Evolutionary conservation across 140 eudicot species (phyloP), one percentile per base, ranked within the genome.

Genomic region (Flaveria floridana): DNA sequence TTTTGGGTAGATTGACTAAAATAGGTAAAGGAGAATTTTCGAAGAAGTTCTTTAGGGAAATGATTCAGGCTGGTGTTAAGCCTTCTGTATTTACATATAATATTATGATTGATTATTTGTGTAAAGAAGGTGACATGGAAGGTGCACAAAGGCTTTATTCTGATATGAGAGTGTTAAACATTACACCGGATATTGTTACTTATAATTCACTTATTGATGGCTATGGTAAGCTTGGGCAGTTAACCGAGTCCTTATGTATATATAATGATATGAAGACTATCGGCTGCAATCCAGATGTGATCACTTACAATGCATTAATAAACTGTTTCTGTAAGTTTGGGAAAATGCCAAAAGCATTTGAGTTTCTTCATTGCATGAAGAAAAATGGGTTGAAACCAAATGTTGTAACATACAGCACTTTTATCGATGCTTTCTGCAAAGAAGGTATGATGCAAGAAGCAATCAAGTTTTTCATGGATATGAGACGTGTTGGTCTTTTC

Each of bases 381-480:
- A 86, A 80, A 79, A 74, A 59, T 1, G 89, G 87, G 30, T 68
- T 90, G 74, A 82, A 81, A 80, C 98, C 97, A 1, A 89, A 90
- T 63, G 96, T 88, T 70, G 93, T 90, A 71, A 93, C 98, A 52
- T 93, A 93, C 75, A 90, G 91, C 81, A 89, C 97, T 15, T 87
- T 89, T 66, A 79, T 93, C 58, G 98, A 92, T 77, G 91, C 96
- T 53, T 92, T 92, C 64, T 89, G 95, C 73, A 92, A 92, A 70
- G 93, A 87, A 88, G 96, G 91, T 68, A 87, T 93, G 98, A 67
- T 90, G 88, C 87, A 74, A 58, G 86, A 85, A 71, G 98, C 97
- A 9, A 63, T 90, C 75, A 93, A 93, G 82, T 89, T 90, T 74
- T 93, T 89, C 68, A 66, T 90, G 71, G 98, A 93, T 70, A 90